phyloP scores from a whole-genome alignment of 1,284 basidiomycete species.

The Ganoderma sinense region DNA sequence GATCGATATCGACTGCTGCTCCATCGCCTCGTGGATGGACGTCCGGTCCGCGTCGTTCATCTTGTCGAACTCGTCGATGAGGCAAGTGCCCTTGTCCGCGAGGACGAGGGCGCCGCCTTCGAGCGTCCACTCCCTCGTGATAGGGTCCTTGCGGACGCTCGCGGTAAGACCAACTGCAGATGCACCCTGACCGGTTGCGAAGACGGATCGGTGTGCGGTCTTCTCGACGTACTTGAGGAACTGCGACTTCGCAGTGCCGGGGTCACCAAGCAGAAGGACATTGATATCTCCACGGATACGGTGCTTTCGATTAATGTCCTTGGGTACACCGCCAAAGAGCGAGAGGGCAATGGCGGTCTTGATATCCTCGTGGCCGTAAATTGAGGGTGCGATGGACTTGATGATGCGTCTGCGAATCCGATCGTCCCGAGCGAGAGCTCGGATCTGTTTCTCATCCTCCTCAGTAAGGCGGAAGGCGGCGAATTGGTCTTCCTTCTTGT shows the following conservation, averaged over 20 bases:
- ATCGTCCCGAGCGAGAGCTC: constrained; percentile 86
- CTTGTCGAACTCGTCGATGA: constrained; percentile 99
- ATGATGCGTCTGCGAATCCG: constrained; percentile 96
- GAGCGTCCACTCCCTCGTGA: constrained; percentile 98
- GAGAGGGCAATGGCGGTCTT: constrained; percentile 97
- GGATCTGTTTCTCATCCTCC: constrained; percentile 95
- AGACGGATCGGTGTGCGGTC: constrained; percentile 97
- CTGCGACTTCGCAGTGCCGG: constrained; percentile 98
- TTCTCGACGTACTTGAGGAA: constrained; percentile 99
- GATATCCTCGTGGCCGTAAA: constrained; percentile 99
- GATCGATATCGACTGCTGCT: constrained; percentile 99
- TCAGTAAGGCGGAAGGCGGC: constrained; percentile 96
- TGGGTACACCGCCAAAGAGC: constrained; percentile 92
- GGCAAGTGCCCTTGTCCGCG: constrained; percentile 97
- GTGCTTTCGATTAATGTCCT: constrained; percentile 97
- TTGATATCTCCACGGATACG: constrained; percentile 98
- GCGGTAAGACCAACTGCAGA: constrained; percentile 98
- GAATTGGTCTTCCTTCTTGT: constrained; percentile 96
- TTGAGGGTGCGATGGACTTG: constrained; percentile 98
- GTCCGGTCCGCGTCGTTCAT: constrained; percentile 99
- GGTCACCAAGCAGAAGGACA: constrained; percentile 94
- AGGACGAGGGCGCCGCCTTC: constrained; percentile 98
- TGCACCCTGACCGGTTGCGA: constrained; percentile 97
- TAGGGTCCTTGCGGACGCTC: constrained; percentile 96
- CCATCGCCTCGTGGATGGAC: constrained; percentile 99